Evolutionary conservation across 129 eudicot genomes (phyloP).

Genomic region (Cynara cardunculus): DNA sequence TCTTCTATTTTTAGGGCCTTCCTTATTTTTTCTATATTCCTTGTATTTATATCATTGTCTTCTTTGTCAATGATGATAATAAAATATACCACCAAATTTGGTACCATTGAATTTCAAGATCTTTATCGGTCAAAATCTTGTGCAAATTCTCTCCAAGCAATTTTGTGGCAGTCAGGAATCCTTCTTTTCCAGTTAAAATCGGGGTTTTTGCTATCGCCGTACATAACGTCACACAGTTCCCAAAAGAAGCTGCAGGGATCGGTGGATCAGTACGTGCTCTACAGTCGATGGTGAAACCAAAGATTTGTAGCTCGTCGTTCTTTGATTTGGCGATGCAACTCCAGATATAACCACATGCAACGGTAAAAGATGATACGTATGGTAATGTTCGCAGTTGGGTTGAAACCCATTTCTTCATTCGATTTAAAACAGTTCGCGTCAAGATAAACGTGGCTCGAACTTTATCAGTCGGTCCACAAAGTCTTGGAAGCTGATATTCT

Average conservation of each 20-base stretch:
- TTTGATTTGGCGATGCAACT: constrained; percentile 18
- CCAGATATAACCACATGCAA: constrained; percentile 31
- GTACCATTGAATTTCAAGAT: no score
- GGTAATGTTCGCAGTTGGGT: constrained; percentile 9
- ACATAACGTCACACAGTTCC: background rate
- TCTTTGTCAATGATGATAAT: no score
- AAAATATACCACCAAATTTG: no score
- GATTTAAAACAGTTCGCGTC: constrained; percentile 12
- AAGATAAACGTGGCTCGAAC: constrained; percentile 33
- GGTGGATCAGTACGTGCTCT: constrained; percentile 15
- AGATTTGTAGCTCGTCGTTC: background rate
- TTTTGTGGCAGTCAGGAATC: constrained; percentile 1
- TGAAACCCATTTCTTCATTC: constrained; percentile 18
- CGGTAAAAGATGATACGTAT: constrained; percentile 32
- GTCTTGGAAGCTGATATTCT: background rate
- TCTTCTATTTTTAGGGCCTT: no score
- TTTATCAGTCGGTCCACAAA: background rate
- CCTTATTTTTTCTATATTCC: no score
- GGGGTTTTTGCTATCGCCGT: background rate
- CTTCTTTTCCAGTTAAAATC: background rate
- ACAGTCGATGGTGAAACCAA: constrained; percentile 7
- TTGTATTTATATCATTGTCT: no score
- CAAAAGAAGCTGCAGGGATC: constrained; percentile 6
- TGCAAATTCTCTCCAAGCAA: constrained; percentile 3
- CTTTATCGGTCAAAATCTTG: background rate